Conservation (phyloP, 2,329 filamentous ascomycete species). For the Ceratocystis colombiana region DNA sequence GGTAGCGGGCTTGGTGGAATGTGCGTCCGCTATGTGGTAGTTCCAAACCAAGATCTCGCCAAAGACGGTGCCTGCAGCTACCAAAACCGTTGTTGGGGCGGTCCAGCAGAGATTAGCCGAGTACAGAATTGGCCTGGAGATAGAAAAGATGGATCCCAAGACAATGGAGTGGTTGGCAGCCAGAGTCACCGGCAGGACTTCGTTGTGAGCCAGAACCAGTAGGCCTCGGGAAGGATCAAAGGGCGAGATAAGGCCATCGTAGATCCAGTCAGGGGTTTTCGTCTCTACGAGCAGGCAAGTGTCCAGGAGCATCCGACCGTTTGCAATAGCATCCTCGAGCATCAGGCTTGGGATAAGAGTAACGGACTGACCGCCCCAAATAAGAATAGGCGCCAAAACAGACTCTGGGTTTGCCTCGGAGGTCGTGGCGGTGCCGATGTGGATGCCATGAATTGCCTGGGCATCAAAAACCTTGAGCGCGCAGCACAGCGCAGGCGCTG, state of each 20-base stretch:
- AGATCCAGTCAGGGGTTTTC: conserved; percentile 62
- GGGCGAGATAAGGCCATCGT: conserved; percentile 52
- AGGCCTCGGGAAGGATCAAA: conserved; percentile 39
- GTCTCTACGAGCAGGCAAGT: conserved; percentile 10
- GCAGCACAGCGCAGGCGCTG: conserved; percentile 33
- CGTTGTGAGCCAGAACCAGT: conserved; percentile 80
- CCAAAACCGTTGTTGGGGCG: conserved; percentile 49
- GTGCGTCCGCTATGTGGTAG: conserved; percentile 38
- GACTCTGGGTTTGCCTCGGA: not conserved
- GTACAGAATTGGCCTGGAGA: conserved; percentile 77
- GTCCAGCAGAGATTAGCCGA: conserved; percentile 65
- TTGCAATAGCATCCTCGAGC: conserved; percentile 29
- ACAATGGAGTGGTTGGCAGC: conserved; percentile 31
- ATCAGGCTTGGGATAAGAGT: conserved; percentile 30
- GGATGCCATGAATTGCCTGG: conserved; percentile 67
- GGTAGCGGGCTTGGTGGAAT: conserved; percentile 16
- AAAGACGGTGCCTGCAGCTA: conserved; percentile 86
- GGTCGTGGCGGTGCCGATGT: conserved; percentile 32
- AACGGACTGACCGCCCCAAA: conserved; percentile 63
- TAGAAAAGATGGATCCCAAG: conserved; percentile 46
- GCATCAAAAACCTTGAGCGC: conserved; percentile 48
- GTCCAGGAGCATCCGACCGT: conserved; percentile 4
- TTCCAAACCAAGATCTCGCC: conserved; percentile 90
- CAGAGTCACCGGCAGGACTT: conserved; percentile 48
- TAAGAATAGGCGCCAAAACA: conserved; percentile 37